Conservation (phyloP, 495 filamentous ascomycete species). For the Aspergillus olivimuriae region DNA sequence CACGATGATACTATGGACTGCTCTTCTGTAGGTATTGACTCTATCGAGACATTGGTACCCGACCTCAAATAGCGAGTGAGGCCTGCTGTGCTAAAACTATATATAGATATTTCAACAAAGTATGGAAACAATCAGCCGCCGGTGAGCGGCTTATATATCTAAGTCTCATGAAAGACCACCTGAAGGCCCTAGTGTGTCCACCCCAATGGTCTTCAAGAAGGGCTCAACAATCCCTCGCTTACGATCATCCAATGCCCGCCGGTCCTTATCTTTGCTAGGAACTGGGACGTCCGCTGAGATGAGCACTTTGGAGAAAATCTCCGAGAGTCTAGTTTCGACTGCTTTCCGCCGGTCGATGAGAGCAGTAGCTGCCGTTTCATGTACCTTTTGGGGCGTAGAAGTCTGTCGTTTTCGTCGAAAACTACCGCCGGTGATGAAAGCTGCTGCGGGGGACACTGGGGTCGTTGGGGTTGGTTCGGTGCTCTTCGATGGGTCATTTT, state of each 20-base stretch:
- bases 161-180: conserved; percentile 17
- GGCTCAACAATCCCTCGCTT: conserved; percentile 38
- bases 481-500: conserved; percentile 8
- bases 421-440: conserved; percentile 28
- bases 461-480: conserved; percentile 2
- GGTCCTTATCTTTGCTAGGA: conserved; percentile 38
- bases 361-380: conserved; percentile 2
- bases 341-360: conserved; percentile 24
- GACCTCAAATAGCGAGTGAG: no score
- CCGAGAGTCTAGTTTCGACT: conserved; percentile 29
- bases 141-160: background rate
- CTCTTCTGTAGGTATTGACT: no score
- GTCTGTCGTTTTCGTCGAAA: conserved; percentile 27
- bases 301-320: conserved; percentile 29
- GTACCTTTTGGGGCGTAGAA: conserved; percentile 9
- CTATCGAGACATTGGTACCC: no score
- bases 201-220: conserved; percentile 38
- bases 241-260: conserved; percentile 32
- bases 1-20: no score
- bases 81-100: no score
- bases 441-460: conserved; percentile 15
- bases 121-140: background rate
- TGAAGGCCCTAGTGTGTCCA: conserved; percentile 35
- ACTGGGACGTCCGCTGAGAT: conserved; percentile 25
- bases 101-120: background rate